Evolutionary conservation across 2,329 filamentous ascomycete species (phyloP), one percentile per base, ranked within the genome.

Genomic region (Beauveria sp.): DNA sequence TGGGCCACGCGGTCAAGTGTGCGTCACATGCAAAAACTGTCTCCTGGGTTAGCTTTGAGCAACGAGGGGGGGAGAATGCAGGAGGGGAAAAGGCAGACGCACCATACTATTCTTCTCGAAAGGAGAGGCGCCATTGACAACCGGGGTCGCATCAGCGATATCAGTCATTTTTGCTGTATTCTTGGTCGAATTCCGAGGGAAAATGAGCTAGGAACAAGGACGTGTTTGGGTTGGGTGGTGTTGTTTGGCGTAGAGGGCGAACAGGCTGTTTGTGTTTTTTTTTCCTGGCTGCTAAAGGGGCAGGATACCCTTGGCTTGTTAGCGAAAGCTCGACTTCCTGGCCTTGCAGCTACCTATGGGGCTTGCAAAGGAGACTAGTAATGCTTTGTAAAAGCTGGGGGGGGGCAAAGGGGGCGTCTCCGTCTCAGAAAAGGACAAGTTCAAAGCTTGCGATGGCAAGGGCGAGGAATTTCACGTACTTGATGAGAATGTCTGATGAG

Each of bases 31-130:
- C 58, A 48, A 63, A 57, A 63, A 63, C 62, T 63, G 42, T 54
- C 22, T 50, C 24, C n/a, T 20, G 28, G 24, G 62, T 63, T 57
- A 63, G 62, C 58, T 58, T 45, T 50, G 31, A 49, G 55, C 54
- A 43, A 43, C 38, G 22, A 52, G n/a, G 10, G 38, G 38, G 42
- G 22, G 43, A 31, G 45, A n/a, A n/a, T 12, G n/a, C 20, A 38
- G 57, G 43, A 24, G 49, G 43, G 60, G 64, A 56, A 59, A 65
- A n/a, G 54, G 63, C 52, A 63, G 65, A 75, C 79, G 62, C 69
- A 82, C 81, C 82, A 75, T 77, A 84, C 82, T 83, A 69, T 72
- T 75, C 73, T 82, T 70, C 66, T 81, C 74, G 65, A 78, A 64
- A 66, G 75, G 72, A 67, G 78, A 75, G 67, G 68, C 74, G 71